Percentiles rank a stretch among this genome's conserved stretches.
Evolutionary conservation across 73 alveolate species (phyloP).

Genomic region (Paramecium sonneborni): DNA sequence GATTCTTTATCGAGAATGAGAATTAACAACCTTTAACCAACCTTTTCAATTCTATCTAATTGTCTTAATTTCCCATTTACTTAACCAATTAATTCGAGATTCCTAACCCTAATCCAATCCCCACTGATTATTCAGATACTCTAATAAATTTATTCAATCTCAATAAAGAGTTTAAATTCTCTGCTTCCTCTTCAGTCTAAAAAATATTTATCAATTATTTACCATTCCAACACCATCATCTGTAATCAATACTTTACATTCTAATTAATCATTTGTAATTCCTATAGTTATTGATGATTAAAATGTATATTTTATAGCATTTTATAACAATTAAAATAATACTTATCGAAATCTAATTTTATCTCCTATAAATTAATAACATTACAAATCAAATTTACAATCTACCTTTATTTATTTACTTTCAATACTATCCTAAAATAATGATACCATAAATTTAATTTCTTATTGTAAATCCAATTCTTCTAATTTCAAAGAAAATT

Average conservation of each 20-base stretch:
- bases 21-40: slow-evolving; percentile 26
- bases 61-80: neutral
- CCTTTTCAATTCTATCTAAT: neutral
- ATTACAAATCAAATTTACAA: neutral
- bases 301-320: slow-evolving; percentile 25
- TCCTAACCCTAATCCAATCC: slow-evolving; percentile 35
- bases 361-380: neutral
- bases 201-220: neutral
- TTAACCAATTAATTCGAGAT: slow-evolving; percentile 33
- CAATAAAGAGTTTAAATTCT: neutral
- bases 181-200: neutral
- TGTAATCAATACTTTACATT: neutral
- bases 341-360: slow-evolving; percentile 39
- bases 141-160: neutral
- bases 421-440: neutral
- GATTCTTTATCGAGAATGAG: neutral
- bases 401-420: neutral
- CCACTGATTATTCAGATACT: slow-evolving; percentile 13
- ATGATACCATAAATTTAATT: neutral
- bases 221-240: slow-evolving; percentile 54
- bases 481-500: neutral
- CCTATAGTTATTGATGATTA: neutral
- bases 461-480: neutral
- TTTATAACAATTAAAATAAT: neutral
- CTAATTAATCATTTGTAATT: neutral